These are phyloP conservation scores for Dictyostelium purpureum DNA, from an alignment of 78 protist species.

Conservation along the genomic window DNA sequence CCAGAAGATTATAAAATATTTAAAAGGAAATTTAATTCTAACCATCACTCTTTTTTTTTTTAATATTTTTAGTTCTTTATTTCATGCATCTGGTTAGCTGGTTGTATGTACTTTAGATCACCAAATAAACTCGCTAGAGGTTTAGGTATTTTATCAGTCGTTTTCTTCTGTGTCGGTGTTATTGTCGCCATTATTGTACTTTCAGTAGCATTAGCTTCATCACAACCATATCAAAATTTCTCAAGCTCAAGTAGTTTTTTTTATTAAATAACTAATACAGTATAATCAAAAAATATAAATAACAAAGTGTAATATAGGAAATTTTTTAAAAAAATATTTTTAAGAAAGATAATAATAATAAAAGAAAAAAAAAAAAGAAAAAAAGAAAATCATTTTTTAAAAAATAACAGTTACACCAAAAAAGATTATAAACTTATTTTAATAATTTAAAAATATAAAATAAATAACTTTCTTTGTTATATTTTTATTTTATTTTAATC, in stretches of 20 bases:
- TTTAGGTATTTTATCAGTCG: constrained; percentile 17
- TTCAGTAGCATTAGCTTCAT: neutral
- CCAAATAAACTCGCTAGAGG: constrained; percentile 3
- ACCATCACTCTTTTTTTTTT: neutral
- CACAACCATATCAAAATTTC: neutral
- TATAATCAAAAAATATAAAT: too few species aligned
- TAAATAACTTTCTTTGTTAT: too few species aligned
- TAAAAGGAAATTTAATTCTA: neutral
- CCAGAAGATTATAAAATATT: neutral
- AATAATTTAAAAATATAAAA: too few species aligned
- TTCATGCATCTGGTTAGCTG: constrained; percentile 17
- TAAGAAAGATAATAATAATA: too few species aligned
- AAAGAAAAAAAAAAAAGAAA: too few species aligned
- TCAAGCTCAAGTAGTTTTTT: too few species aligned
- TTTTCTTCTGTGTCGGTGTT: constrained; percentile 8
- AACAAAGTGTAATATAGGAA: too few species aligned
- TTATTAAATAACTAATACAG: too few species aligned
- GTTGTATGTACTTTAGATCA: constrained; percentile 9
- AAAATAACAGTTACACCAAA: too few species aligned
- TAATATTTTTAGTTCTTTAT: neutral
- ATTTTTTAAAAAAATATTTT: too few species aligned
- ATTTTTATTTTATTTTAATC: neutral
- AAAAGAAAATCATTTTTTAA: too few species aligned
- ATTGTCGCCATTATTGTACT: constrained; percentile 12
- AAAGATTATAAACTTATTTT: too few species aligned